A percentile compares a stretch with the other conserved stretches of the same genome.
These are phyloP conservation scores for Neodidymelliopsis sp. DNA, from an alignment of 2,329 filamentous ascomycete species.

Conservation along the genomic window DNA sequence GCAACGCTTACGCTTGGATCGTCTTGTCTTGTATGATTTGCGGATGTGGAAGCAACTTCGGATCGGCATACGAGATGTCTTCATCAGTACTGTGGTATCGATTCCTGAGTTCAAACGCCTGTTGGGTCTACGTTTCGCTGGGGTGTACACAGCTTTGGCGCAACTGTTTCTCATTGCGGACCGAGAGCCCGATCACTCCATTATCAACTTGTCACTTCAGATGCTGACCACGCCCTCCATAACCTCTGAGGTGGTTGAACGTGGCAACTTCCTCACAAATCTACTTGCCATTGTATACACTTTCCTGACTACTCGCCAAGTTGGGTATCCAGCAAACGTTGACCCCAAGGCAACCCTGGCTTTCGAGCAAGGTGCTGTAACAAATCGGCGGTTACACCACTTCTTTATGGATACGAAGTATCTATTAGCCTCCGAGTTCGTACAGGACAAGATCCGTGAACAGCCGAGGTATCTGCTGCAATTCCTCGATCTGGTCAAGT, in stretches of 20 bases:
- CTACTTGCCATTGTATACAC: constrained; percentile 97
- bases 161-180: constrained; percentile 96
- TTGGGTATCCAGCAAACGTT: constrained; percentile 90
- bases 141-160: constrained; percentile 89
- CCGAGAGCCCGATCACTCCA: constrained; percentile 95
- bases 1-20: constrained; percentile 88
- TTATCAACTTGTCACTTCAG: constrained; percentile 95
- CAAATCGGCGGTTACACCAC: constrained; percentile 94
- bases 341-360: constrained; percentile 85
- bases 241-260: constrained; percentile 91
- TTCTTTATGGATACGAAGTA: constrained; percentile 96
- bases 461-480: constrained; percentile 91
- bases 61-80: constrained; percentile 88
- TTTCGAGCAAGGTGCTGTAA: constrained; percentile 93
- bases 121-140: constrained; percentile 90
- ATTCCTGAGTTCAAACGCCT: constrained; percentile 97
- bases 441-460: constrained; percentile 81
- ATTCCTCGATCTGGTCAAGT: constrained; percentile 92
- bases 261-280: constrained; percentile 94
- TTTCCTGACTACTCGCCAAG: constrained; percentile 93
- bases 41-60: constrained; percentile 96
- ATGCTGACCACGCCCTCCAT: constrained; percentile 97
- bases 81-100: constrained; percentile 94
- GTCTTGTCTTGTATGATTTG: constrained; percentile 92
- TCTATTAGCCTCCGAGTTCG: constrained; percentile 85